Evolutionary conservation across 768 basidiomycete genomes (phyloP).

Genomic region (Phaffia australis): DNA sequence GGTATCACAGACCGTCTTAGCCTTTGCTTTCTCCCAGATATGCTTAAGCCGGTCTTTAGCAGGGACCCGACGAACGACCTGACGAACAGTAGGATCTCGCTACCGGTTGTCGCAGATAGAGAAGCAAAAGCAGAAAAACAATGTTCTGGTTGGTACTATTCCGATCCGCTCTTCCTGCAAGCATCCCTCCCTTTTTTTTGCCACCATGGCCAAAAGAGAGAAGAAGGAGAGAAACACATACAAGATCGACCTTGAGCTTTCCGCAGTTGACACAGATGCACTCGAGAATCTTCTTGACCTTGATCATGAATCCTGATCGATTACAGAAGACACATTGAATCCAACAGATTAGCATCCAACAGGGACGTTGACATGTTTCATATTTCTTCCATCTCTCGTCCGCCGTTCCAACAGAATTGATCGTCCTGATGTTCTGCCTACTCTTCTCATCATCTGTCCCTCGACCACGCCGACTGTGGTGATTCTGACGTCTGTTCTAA

Average conservation of each 20-base stretch:
- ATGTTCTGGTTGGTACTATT: too few species aligned
- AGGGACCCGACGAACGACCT: conserved; percentile 32
- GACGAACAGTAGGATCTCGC: conserved; percentile 33
- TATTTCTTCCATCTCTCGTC: background rate
- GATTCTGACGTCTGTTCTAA: background rate
- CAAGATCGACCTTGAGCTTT: conserved; percentile 90
- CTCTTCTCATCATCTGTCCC: background rate
- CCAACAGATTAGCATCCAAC: background rate
- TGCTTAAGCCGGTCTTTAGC: conserved; percentile 38
- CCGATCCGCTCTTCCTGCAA: too few species aligned
- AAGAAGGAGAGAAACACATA: conserved; percentile 49
- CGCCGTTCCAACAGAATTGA: background rate
- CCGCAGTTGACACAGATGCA: conserved; percentile 98
- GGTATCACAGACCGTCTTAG: conserved; percentile 73
- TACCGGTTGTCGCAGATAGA: conserved; percentile 42
- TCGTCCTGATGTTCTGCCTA: background rate
- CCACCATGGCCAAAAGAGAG: conserved; percentile 48
- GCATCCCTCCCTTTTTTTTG: too few species aligned
- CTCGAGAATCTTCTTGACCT: conserved; percentile 99
- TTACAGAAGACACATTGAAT: background rate
- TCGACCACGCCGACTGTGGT: background rate
- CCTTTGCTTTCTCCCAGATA: conserved; percentile 34
- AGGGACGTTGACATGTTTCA: background rate
- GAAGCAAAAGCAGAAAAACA: conserved; percentile 42
- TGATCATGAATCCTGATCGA: conserved; percentile 74